These are phyloP conservation scores for Melastoma malabathricum DNA, from an alignment of 345 rosid genomes.

Conservation along the genomic window DNA sequence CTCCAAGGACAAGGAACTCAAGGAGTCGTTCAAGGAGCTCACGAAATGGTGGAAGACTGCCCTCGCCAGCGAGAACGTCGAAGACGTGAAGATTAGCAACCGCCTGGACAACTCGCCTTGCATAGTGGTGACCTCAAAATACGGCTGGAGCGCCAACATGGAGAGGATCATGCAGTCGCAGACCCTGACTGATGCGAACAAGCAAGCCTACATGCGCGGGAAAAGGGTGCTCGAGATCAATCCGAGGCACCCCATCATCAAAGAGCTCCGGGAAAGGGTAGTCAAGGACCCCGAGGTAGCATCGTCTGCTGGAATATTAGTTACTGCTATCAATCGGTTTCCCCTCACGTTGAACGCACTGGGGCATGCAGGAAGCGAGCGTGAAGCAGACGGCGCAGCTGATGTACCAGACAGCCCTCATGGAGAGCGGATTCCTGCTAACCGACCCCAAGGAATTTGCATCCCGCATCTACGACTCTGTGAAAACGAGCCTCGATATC, in stretches of 20 bases:
- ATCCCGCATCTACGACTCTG: conserved; percentile 57
- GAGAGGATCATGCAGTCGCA: conserved; percentile 97
- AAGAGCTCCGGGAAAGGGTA: conserved; percentile 82
- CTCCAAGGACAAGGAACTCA: conserved; percentile 65
- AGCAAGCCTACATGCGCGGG: conserved; percentile 90
- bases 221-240: conserved; percentile 94
- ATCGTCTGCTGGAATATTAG: neutral
- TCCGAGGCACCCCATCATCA: conserved; percentile 89
- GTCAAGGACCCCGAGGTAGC: conserved; percentile 83
- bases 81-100: conserved; percentile 79
- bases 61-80: conserved; percentile 71
- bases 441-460: conserved; percentile 84
- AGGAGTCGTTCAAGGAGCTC: conserved; percentile 86
- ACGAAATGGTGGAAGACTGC: conserved; percentile 88
- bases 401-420: conserved; percentile 80
- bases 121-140: conserved; percentile 86
- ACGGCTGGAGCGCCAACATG: conserved; percentile 97
- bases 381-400: conserved; percentile 78
- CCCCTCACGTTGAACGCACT: neutral
- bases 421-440: conserved; percentile 88
- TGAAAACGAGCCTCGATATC: conserved; percentile 63
- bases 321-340: too few species aligned
- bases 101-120: conserved; percentile 90
- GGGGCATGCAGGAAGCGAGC: conserved; percentile 40
- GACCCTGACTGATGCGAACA: conserved; percentile 77